Base-by-base conservation (phyloP, 129 eudicot genomes). In the Centella asiatica region DNA sequence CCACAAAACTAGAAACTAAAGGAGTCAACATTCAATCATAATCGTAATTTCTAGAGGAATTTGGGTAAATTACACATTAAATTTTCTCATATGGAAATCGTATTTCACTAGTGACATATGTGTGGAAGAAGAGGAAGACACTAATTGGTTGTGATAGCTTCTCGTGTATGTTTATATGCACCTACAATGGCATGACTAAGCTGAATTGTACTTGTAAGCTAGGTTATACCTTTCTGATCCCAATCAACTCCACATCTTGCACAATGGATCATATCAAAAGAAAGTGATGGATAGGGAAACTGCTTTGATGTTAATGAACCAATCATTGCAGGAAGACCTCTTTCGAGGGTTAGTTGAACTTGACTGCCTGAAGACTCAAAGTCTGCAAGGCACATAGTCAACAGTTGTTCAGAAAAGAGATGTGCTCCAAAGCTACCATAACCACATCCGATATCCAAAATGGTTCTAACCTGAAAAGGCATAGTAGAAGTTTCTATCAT, bases 381-480 rank as follows among this genome's bases (percentile, higher is more conserved):
- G 65, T 85, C 81, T 52, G 98, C 98, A 75, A 87, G 44, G 70
- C 98, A 92, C 86, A 92, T 84, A 18, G 98, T 92, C 66, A 87
- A 53, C 45, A 92, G 59, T 55, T 84, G 76, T 64, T 76, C 77
- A 1, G 89, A 84, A 60, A 85, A 87, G 40, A 92, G 81, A 78
- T 84, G 95, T 47, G 99, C 99, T 66, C 99, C 99, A 80, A 92
- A 82, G 62, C 94, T 87, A 71, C 99, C 99, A 74, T 79, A 92
- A 28, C 99, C 99, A 78, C 99, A 92, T 44, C 93, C 99, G 78
- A 92, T 78, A 64, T 92, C 99, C 70, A 87, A 72, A 58, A 92
- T 77, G 20, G 73, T 85, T 67, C 96, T 85, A 63, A 92, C 86
- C 99, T 92, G 96, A 54, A 74, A 70, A 45, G 40, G 47, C 31